Conservation (phyloP, 805 yeast species). For the Blastobotrys terrestris region DNA sequence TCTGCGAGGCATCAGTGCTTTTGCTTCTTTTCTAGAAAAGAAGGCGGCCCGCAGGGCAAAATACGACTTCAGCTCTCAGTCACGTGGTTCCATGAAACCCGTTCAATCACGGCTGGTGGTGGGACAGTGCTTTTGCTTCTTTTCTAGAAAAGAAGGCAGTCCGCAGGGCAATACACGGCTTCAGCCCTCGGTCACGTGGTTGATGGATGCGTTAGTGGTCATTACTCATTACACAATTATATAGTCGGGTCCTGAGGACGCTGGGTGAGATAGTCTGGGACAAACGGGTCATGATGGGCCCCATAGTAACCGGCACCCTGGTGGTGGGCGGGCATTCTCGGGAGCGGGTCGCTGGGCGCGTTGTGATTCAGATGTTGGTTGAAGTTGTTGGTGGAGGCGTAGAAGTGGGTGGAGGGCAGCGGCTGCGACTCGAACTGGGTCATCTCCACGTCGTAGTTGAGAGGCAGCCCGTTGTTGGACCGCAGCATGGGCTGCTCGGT, state of each 20-base stretch:
- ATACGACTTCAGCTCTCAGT: too few relatives aligned
- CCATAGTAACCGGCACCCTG: constrained; percentile 4
- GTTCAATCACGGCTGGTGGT: too few relatives aligned
- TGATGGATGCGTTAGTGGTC: not conserved
- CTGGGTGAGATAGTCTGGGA: constrained; percentile 5
- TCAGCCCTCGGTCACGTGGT: too few relatives aligned
- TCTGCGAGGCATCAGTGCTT: too few relatives aligned
- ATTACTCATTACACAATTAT: not conserved
- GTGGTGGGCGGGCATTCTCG: constrained; percentile 1
- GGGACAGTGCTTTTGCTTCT: constrained; percentile 1
- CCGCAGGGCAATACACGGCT: not conserved
- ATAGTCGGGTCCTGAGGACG: constrained; percentile 5
- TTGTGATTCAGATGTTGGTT: not conserved
- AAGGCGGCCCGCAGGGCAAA: too few relatives aligned
- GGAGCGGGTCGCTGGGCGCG: not conserved
- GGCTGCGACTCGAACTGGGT: not conserved
- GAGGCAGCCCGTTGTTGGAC: not conserved
- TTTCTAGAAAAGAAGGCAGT: not conserved
- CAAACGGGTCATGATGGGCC: constrained; percentile 5
- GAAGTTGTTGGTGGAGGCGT: not conserved
- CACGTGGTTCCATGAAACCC: too few relatives aligned
- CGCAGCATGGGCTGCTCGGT: not conserved
- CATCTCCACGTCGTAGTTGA: not conserved
- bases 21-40: too few relatives aligned
- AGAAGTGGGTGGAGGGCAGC: not conserved